Conservation (phyloP, 2,329 filamentous ascomycete species). For the Chalara sp. region DNA sequence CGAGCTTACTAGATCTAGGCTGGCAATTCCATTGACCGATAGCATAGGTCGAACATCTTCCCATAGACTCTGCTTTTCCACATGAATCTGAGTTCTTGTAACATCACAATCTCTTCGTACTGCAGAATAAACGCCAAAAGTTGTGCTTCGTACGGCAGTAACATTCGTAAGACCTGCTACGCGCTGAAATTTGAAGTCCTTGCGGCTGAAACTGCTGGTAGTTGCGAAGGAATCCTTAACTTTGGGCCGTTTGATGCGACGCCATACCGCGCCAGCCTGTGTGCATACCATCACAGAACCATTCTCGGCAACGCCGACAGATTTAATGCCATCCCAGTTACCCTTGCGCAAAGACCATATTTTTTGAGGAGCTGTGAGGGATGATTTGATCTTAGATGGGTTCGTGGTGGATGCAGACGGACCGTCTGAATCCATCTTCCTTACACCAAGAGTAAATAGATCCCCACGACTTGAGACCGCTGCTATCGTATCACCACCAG, state of each 20-base stretch:
- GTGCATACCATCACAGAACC: constrained; percentile 94
- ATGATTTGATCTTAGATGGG: constrained; percentile 79
- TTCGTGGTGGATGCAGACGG: constrained; percentile 76
- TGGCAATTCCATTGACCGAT: constrained; percentile 47
- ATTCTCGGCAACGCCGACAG: constrained; percentile 84
- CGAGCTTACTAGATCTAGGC: constrained; percentile 42
- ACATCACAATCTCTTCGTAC: constrained; percentile 80
- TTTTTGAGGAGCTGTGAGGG: constrained; percentile 69
- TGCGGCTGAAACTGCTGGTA: constrained; percentile 54
- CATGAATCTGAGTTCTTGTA: constrained; percentile 61
- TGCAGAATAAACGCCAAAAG: constrained; percentile 84
- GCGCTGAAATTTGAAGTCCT: constrained; percentile 93
- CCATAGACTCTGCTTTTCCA: constrained; percentile 65
- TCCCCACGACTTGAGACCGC: constrained; percentile 80
- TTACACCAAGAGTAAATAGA: constrained; percentile 78
- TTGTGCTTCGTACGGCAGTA: constrained; percentile 76
- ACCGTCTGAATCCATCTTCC: constrained; percentile 51
- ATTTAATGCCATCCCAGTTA: constrained; percentile 63
- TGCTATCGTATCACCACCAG: constrained; percentile 86
- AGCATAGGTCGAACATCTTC: constrained; percentile 65
- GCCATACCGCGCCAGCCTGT: constrained; percentile 88
- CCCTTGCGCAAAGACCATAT: constrained; percentile 82
- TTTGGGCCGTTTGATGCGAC: constrained; percentile 73
- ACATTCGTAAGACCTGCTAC: constrained; percentile 84
- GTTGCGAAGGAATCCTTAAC: constrained; percentile 57